A percentile compares a stretch with the other conserved stretches of the same genome.
phyloP scores from a whole-genome alignment of 768 basidiomycete genomes.

The Fibroporia radiculosa region DNA sequence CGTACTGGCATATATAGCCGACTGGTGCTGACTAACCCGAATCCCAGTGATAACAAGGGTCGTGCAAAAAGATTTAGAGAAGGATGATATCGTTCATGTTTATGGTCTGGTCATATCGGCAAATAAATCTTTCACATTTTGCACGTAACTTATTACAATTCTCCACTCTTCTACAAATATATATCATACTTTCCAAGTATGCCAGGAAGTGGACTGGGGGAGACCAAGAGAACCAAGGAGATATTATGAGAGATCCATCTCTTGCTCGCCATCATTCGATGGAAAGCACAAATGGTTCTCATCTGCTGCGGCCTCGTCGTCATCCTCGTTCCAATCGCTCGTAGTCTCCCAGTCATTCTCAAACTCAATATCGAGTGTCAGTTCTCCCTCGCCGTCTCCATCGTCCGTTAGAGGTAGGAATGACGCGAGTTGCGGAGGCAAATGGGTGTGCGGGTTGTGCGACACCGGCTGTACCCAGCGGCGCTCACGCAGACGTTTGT shows the following conservation, averaged over 20 bases:
- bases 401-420: constrained; percentile 52
- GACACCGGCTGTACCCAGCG: constrained; percentile 84
- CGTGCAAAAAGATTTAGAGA: constrained; percentile 39
- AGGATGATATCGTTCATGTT: too few species aligned
- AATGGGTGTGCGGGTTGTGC: constrained; percentile 36
- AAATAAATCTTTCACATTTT: too few species aligned
- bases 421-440: constrained; percentile 41
- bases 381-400: constrained; percentile 47
- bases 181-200: too few species aligned
- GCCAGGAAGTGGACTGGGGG: too few species aligned
- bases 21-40: background rate
- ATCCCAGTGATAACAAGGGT: constrained; percentile 39
- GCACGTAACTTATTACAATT: too few species aligned
- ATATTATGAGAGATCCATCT: constrained; percentile 29
- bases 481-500: constrained; percentile 84
- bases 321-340: constrained; percentile 88
- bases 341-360: constrained; percentile 88
- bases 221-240: too few species aligned
- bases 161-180: too few species aligned
- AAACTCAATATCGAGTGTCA: constrained; percentile 73
- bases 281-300: constrained; percentile 70
- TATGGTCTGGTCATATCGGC: too few species aligned
- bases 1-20: constrained; percentile 31
- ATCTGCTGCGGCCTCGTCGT: constrained; percentile 66
- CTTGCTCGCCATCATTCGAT: constrained; percentile 32